Evolutionary conservation across 2,329 filamentous ascomycete species (phyloP).

Genomic region (Fusarium longipes): DNA sequence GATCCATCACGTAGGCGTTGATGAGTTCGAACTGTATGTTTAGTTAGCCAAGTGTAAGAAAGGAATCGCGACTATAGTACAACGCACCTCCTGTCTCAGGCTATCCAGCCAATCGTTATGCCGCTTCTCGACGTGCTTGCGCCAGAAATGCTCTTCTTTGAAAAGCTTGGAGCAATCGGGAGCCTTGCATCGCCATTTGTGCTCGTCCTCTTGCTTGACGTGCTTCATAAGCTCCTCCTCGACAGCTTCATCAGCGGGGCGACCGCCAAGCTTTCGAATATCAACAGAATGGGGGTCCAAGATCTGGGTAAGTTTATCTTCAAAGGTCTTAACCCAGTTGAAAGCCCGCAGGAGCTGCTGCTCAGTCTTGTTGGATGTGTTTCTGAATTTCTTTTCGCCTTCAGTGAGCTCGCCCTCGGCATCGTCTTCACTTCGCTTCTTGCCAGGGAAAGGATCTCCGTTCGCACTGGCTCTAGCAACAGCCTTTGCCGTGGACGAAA

Average conservation of each 20-base stretch:
- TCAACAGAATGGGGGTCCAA: conserved; percentile 90
- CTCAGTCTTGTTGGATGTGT: conserved; percentile 79
- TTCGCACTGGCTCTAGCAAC: conserved; percentile 86
- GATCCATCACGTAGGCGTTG: conserved; percentile 94
- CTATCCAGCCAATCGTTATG: conserved; percentile 87
- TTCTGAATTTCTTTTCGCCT: conserved; percentile 78
- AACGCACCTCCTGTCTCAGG: conserved; percentile 83
- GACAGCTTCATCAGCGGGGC: conserved; percentile 84
- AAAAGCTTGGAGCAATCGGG: conserved; percentile 97
- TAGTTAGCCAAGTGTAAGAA: conserved; percentile 20
- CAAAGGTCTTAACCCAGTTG: conserved; percentile 99
- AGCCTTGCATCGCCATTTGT: conserved; percentile 96
- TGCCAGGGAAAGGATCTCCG: conserved; percentile 85
- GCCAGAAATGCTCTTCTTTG: conserved; percentile 97
- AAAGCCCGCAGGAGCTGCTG: conserved; percentile 94
- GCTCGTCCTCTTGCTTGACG: conserved; percentile 97
- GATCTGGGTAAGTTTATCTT: conserved; percentile 94
- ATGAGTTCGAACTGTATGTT: conserved; percentile 79
- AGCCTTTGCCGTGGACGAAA: conserved; percentile 84
- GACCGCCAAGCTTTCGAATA: conserved; percentile 89
- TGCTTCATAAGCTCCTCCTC: conserved; percentile 87
- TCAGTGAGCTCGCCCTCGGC: conserved; percentile 61
- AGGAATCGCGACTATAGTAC: neutral
- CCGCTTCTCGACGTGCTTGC: conserved; percentile 96
- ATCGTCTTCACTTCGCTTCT: conserved; percentile 76